Conservation (phyloP, 306 rosid genomes). For the Lathyrus aphaca region DNA sequence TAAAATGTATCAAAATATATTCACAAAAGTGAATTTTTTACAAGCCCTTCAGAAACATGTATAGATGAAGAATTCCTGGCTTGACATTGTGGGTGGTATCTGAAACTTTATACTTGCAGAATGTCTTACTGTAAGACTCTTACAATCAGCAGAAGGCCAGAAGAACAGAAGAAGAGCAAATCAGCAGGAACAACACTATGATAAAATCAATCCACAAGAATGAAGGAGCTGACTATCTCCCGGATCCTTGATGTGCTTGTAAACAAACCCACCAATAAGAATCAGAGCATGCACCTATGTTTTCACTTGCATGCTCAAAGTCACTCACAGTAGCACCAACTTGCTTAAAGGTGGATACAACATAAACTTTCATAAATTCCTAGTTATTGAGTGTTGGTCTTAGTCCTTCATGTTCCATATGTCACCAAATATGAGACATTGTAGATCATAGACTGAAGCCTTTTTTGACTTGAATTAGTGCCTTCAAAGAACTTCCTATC, state of each 20-base stretch:
- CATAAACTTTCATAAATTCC: conserved; percentile 27
- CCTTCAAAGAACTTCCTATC: conserved; percentile 17
- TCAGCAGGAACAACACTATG: conserved; percentile 18
- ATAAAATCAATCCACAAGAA: conserved; percentile 11
- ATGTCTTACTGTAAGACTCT: conserved; percentile 1
- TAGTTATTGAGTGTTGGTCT: conserved; percentile 2
- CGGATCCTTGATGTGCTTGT: conserved; percentile 17
- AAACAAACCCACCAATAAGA: conserved; percentile 17
- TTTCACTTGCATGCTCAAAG: conserved; percentile 2
- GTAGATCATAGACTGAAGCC: conserved; percentile 4
- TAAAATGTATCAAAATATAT: conserved; percentile 14
- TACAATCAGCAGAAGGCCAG: conserved; percentile 8
- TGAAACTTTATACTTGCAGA: conserved; percentile 18
- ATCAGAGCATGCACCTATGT: conserved; percentile 25
- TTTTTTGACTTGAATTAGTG: conserved; percentile 29
- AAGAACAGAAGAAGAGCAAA: conserved; percentile 17
- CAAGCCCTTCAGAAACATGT: conserved; percentile 30
- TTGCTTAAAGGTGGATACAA: conserved; percentile 24
- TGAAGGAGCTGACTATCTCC: conserved; percentile 22
- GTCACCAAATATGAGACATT: conserved; percentile 25
- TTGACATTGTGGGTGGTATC: conserved; percentile 13
- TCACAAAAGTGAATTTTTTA: conserved; percentile 2
- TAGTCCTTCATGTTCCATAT: conserved; percentile 7
- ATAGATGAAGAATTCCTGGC: conserved; percentile 8
- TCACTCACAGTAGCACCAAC: conserved; percentile 18